Base-by-base conservation (phyloP, 768 basidiomycete species). In the Tricholoma bakamatsutake region DNA sequence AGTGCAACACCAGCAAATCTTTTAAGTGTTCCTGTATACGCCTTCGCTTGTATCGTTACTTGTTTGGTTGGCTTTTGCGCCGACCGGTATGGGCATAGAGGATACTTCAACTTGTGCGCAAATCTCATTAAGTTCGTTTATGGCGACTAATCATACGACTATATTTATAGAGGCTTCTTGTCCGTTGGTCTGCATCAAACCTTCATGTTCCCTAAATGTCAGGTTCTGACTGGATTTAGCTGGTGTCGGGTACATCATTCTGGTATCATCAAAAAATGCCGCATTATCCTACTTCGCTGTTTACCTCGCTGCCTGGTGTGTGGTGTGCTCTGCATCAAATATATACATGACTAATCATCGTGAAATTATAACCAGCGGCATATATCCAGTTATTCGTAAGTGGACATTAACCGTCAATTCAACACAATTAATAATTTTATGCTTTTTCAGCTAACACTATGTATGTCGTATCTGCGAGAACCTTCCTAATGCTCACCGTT, bases 11-110 rank as follows among this genome's bases (percentile, higher is more conserved):
- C 77, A 0, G 88, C 90, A 7, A 90, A 91, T 66, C 73, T 91
- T 40, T 68, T 91, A 53, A 88, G 86, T 3, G 87, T 90, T 4
- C 90, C 89, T 0, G 86, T 90, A 35, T 92, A 90, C 62, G 76
- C 75, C 7, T 76, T 82, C 43, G 90, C 89, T 10, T 84, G 86
- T 59, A 71, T 84, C 21, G 66, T 82, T 37, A 90, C 89, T 4
- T 87, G 83, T 62, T 52, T 68, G 0, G 81, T 88, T 31, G 87
- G 86, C 5, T 86, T 76, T 65, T 48, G 74, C 8, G 86, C 86
- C 1, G 88, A 90, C 65, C 73, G 79, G 50, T 74, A 76, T 56
- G 81, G 83, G 15, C 73, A 75, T 40, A 73, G 90, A 57, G 87
- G 84, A 2, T 72, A 77, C 47, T 79, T 85, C 60, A 88, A 87